Evolutionary conservation across 1,139 yeast species (phyloP).

Genomic region (Yarrowia galli): DNA sequence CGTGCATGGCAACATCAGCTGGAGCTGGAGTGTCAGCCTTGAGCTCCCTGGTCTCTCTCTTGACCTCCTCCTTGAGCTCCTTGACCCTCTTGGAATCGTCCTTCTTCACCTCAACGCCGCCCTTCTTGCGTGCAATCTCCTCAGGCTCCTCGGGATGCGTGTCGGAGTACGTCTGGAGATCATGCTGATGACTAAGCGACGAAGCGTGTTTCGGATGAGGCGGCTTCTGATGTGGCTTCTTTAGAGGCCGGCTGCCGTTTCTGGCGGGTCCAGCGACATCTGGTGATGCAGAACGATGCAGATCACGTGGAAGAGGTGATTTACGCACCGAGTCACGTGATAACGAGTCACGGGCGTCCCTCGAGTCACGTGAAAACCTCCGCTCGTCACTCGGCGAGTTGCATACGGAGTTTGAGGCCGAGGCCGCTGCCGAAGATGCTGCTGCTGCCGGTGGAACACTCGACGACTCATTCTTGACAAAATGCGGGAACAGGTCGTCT

Average conservation of each 20-base stretch:
- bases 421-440: conserved; percentile 2
- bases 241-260: conserved; percentile 4
- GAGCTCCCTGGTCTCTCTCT: conserved; percentile 1
- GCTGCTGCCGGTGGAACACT: conserved; percentile 9
- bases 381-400: conserved; percentile 25
- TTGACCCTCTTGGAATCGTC: conserved; percentile 5
- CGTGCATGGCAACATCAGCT: conserved; percentile 20
- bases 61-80: conserved; percentile 23
- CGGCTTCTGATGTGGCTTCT: conserved; percentile 4
- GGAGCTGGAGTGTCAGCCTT: conserved; percentile 7
- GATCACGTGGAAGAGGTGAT: conserved; percentile 15
- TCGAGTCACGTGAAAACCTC: conserved; percentile 12
- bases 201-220: not conserved
- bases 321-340: conserved; percentile 8
- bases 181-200: conserved; percentile 26
- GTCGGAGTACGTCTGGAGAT: conserved; percentile 18
- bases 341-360: conserved; percentile 1
- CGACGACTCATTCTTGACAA: conserved; percentile 23
- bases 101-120: conserved; percentile 40
- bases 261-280: conserved; percentile 1
- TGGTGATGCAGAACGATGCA: conserved; percentile 1
- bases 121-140: conserved; percentile 21
- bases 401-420: conserved; percentile 12
- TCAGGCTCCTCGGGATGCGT: conserved; percentile 38
- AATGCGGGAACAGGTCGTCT: conserved; percentile 22